Evolutionary conservation across 176 grass and related monocot genomes (phyloP).

Genomic region (Zea luxurians): DNA sequence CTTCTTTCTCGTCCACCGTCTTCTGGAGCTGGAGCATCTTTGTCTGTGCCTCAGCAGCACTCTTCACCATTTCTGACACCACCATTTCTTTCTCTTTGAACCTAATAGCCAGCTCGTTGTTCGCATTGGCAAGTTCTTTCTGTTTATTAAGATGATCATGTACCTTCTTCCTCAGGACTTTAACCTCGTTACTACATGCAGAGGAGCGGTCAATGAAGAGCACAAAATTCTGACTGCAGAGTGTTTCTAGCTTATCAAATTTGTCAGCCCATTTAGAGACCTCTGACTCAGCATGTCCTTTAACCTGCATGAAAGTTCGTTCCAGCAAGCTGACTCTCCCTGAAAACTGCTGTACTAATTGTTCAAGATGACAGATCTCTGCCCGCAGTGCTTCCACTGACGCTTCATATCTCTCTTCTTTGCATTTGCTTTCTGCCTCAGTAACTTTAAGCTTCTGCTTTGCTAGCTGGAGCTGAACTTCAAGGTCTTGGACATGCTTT

Average conservation of each 20-base stretch:
- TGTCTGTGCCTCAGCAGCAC: slow-evolving; percentile 1
- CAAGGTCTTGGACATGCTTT: slow-evolving; percentile 52
- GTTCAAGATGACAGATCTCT: slow-evolving; percentile 47
- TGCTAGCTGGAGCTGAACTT: slow-evolving; percentile 59
- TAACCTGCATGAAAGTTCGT: slow-evolving; percentile 51
- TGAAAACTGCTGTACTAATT: slow-evolving; percentile 48
- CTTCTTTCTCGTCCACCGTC: slow-evolving; percentile 54
- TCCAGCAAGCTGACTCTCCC: slow-evolving; percentile 37
- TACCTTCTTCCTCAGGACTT: slow-evolving; percentile 45
- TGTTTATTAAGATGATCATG: slow-evolving; percentile 53
- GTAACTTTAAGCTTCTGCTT: slow-evolving; percentile 72
- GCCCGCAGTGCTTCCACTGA: slow-evolving; percentile 40
- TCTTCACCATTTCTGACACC: slow-evolving; percentile 39
- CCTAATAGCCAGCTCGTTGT: slow-evolving; percentile 35
- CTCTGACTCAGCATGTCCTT: slow-evolving; percentile 36
- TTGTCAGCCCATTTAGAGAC: slow-evolving; percentile 41
- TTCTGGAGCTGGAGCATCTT: slow-evolving; percentile 61
- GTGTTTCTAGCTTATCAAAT: slow-evolving; percentile 48
- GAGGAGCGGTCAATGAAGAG: slow-evolving; percentile 37
- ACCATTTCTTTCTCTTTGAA: slow-evolving; percentile 45
- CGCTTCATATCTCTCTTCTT: slow-evolving; percentile 53
- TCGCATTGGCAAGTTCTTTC: slow-evolving; percentile 43
- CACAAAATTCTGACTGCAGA: slow-evolving; percentile 32
- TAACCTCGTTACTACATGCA: slow-evolving; percentile 51
- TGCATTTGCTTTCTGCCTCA: slow-evolving; percentile 61